phyloP scores from a whole-genome alignment of 352 stramenopile genomes.

The Phytophthora megakarya region DNA sequence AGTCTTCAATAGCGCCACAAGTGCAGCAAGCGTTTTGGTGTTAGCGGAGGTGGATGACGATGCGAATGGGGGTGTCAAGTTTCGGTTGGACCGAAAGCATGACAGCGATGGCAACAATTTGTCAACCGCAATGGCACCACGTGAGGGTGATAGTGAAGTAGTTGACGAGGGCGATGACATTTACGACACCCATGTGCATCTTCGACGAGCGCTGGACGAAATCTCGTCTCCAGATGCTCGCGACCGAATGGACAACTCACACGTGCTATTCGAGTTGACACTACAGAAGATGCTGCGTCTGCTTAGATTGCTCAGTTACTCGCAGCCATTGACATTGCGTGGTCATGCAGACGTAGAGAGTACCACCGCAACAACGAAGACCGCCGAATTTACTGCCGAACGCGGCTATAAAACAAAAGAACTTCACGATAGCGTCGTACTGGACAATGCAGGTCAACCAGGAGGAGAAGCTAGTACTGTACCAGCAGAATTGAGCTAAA shows the following conservation, averaged over 20 bases:
- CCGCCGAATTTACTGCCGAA: conserved; percentile 10
- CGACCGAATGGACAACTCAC: conserved; percentile 78
- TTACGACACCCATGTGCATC: conserved; percentile 74
- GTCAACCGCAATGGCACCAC: neutral
- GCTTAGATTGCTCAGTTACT: conserved; percentile 77
- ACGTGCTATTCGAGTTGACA: conserved; percentile 82
- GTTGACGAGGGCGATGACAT: conserved; percentile 40
- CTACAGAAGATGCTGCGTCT: conserved; percentile 74
- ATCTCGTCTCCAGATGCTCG: conserved; percentile 71
- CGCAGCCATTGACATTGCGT: conserved; percentile 41
- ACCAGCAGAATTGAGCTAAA: conserved; percentile 1
- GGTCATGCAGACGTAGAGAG: conserved; percentile 3
- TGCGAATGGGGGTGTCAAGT: conserved; percentile 69
- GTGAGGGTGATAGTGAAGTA: conserved; percentile 14
- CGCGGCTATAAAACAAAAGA: conserved; percentile 17
- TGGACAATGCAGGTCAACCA: conserved; percentile 2
- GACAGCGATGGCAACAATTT: conserved; percentile 13
- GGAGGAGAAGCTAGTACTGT: conserved; percentile 21
- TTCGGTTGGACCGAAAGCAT: conserved; percentile 58
- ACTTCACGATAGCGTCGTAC: conserved; percentile 3
- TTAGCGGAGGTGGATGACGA: conserved; percentile 74
- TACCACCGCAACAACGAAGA: conserved; percentile 5
- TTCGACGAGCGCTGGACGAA: conserved; percentile 62
- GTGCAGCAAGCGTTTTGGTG: conserved; percentile 57
- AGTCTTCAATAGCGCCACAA: conserved; percentile 34